These are phyloP conservation scores for Amphibolis antarctica DNA, from an alignment of 106 monocot species.

Conservation along the genomic window DNA sequence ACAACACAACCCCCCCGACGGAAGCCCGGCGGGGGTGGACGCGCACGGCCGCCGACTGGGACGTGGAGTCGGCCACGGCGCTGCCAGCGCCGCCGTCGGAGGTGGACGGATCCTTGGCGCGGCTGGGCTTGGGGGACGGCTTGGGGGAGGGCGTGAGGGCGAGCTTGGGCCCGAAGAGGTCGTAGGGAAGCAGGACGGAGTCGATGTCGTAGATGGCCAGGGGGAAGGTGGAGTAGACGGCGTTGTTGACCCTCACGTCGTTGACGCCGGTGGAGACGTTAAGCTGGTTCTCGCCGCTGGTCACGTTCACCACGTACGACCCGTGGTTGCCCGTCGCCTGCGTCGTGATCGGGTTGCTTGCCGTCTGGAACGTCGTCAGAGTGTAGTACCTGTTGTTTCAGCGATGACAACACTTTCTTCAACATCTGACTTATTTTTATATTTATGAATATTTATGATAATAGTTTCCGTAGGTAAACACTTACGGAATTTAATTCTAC, in stretches of 20 bases:
- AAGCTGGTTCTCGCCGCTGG: slow-evolving; percentile 30
- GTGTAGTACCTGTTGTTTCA: slow-evolving; percentile 26
- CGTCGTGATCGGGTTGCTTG: slow-evolving; percentile 68
- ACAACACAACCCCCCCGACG: not conserved
- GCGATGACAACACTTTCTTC: no score
- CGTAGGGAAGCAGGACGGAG: slow-evolving; percentile 42
- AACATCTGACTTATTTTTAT: no score
- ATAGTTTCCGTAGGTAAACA: no score
- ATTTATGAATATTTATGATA: no score
- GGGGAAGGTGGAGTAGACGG: slow-evolving; percentile 39
- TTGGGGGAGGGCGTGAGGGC: slow-evolving; percentile 6
- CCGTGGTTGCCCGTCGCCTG: slow-evolving; percentile 47
- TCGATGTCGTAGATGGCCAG: slow-evolving; percentile 70
- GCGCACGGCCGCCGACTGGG: not conserved
- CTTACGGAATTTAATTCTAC: no score
- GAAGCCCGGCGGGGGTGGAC: not conserved
- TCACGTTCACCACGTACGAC: slow-evolving; percentile 46
- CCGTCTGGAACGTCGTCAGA: slow-evolving; percentile 38
- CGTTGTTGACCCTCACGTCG: slow-evolving; percentile 23
- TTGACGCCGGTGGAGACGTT: slow-evolving; percentile 76
- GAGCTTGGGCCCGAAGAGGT: slow-evolving; percentile 36
- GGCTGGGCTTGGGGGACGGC: not conserved
- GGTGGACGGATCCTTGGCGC: not conserved
- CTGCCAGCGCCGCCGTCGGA: not conserved
- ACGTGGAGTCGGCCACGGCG: not conserved